A percentile compares a stretch with the other conserved stretches of the same genome.
phyloP scores from a whole-genome alignment of 208 protist species.

The Acanthamoeba culbertsoni region DNA sequence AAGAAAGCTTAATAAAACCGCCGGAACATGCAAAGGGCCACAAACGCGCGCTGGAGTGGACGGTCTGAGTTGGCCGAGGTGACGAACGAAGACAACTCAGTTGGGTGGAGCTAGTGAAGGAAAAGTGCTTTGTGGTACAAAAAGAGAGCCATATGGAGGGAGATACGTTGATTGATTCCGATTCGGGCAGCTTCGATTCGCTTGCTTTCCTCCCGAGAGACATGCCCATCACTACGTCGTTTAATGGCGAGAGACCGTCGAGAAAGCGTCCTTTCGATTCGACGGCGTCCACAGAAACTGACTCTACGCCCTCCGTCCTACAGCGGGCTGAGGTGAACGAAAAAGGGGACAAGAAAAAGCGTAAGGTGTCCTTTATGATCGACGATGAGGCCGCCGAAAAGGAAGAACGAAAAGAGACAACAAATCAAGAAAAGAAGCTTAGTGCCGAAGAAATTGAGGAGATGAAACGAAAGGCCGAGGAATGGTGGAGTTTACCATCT shows the following conservation, averaged over 20 bases:
- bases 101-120: background rate
- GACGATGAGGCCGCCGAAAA: background rate
- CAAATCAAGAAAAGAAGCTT: background rate
- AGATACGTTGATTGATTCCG: background rate
- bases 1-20: no score
- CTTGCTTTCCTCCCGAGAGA: background rate
- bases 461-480: slow-evolving; percentile 7
- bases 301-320: background rate
- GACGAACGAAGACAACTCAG: background rate
- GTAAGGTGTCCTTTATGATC: background rate
- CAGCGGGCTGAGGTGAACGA: background rate
- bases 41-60: no score
- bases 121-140: background rate
- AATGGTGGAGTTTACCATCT: background rate
- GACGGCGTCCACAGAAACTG: background rate
- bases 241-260: background rate
- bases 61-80: no score
- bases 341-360: background rate
- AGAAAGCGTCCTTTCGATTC: background rate
- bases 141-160: background rate
- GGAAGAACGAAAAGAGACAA: background rate
- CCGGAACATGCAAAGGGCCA: no score
- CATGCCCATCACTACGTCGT: no score
- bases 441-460: background rate
- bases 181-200: slow-evolving; percentile 24